Evolutionary conservation across 208 protist genomes (phyloP).

Genomic region (Crithidia fasciculata): DNA sequence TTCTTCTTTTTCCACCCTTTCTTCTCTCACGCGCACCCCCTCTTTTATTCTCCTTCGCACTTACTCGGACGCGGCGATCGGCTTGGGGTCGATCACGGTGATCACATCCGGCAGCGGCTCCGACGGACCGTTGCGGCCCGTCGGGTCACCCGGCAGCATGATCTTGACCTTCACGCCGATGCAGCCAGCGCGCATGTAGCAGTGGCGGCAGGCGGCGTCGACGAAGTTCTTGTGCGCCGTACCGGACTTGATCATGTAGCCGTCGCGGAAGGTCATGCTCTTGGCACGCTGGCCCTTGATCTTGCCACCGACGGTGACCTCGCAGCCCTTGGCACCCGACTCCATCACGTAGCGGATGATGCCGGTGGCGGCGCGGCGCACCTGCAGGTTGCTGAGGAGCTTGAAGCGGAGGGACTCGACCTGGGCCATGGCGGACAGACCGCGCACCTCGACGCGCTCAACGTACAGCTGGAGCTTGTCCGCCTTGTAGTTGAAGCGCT

Average conservation of each 20-base stretch:
- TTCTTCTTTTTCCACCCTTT: neutral
- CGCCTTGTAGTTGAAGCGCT: constrained; percentile 98
- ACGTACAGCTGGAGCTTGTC: constrained; percentile 97
- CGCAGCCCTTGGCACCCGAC: constrained; percentile 97
- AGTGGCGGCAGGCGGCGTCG: constrained; percentile 96
- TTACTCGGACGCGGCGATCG: constrained; percentile 34
- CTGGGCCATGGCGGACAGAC: constrained; percentile 98
- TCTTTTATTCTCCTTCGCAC: neutral
- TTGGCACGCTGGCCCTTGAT: constrained; percentile 99
- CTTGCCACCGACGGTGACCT: constrained; percentile 99
- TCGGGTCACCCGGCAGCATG: constrained; percentile 97
- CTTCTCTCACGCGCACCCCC: neutral
- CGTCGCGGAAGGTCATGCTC: constrained; percentile 99
- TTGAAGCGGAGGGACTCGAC: constrained; percentile 98
- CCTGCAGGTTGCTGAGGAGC: constrained; percentile 97
- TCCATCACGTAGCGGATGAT: constrained; percentile 99
- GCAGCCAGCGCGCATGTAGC: constrained; percentile 98
- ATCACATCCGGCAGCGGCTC: constrained; percentile 82
- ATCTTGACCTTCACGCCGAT: constrained; percentile 99
- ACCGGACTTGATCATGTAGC: constrained; percentile 99
- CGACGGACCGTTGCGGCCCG: constrained; percentile 58
- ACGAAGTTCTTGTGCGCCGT: constrained; percentile 94
- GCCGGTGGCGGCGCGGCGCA: constrained; percentile 98
- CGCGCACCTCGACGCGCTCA: constrained; percentile 96
- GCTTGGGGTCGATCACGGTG: constrained; percentile 62